A percentile compares a stretch with the other conserved stretches of the same genome.
Evolutionary conservation across 495 filamentous ascomycete species (phyloP).

Genomic region (Cenococcum geophilum): DNA sequence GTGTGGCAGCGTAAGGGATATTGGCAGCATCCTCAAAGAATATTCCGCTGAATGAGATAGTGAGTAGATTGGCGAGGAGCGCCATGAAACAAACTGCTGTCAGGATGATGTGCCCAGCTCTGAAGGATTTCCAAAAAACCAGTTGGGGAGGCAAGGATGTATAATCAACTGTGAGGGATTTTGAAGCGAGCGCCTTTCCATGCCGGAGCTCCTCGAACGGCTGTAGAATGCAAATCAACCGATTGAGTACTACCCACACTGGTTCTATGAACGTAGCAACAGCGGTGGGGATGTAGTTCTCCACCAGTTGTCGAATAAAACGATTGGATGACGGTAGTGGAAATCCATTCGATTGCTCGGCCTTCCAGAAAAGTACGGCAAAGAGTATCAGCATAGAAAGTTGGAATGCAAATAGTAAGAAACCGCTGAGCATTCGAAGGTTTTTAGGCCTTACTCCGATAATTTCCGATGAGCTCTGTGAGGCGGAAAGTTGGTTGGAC

Average conservation of each 20-base stretch:
- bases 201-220: conserved; percentile 42
- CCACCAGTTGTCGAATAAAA: conserved; percentile 38
- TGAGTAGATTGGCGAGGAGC: conserved; percentile 40
- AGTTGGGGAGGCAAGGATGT: conserved; percentile 45
- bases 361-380: conserved; percentile 7
- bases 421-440: background rate
- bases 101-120: conserved; percentile 38
- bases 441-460: background rate
- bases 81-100: conserved; percentile 36
- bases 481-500: background rate
- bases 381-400: background rate
- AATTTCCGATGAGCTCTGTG: background rate
- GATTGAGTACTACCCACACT: conserved; percentile 43
- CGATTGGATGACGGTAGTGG: conserved; percentile 36
- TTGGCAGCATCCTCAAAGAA: conserved; percentile 26
- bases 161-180: conserved; percentile 40
- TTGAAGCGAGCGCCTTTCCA: conserved; percentile 29
- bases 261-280: conserved; percentile 46
- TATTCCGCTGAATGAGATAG: conserved; percentile 38
- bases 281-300: conserved; percentile 44
- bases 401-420: background rate
- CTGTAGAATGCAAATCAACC: conserved; percentile 42
- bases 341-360: conserved; percentile 30
- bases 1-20: background rate
- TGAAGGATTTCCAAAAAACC: conserved; percentile 36